Percentiles rank a stretch among this genome's conserved stretches.
Conservation (phyloP, 257 asterid genomes). For the Jaltomata sinuosa region DNA sequence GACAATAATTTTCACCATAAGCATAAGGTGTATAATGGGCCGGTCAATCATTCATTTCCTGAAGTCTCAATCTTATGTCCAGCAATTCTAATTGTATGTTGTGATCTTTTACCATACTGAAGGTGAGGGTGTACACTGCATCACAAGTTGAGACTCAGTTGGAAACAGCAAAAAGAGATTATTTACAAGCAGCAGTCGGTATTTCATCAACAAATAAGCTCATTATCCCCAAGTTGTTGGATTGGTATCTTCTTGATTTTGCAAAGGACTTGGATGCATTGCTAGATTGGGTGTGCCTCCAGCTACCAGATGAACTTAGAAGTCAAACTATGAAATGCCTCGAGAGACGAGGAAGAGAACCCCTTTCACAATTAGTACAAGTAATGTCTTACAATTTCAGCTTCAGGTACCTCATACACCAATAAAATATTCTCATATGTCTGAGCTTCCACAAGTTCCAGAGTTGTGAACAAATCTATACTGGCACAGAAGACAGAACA, state of each 20-base stretch:
- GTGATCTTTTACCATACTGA: conserved; percentile 5
- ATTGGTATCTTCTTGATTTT: conserved; percentile 80
- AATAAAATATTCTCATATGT: background rate
- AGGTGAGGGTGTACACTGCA: conserved; percentile 78
- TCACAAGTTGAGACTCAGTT: conserved; percentile 50
- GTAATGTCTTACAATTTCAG: conserved; percentile 59
- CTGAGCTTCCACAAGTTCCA: background rate
- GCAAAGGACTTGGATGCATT: conserved; percentile 68
- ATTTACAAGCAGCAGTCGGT: conserved; percentile 65
- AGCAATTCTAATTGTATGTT: background rate
- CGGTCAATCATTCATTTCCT: background rate
- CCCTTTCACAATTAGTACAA: conserved; percentile 39
- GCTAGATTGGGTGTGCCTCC: conserved; percentile 76
- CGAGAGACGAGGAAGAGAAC: conserved; percentile 29
- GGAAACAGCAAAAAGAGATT: conserved; percentile 65
- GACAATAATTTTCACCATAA: too few species aligned
- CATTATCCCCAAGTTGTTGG: conserved; percentile 62
- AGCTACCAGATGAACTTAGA: conserved; percentile 55
- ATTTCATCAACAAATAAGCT: conserved; percentile 50
- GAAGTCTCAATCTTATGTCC: background rate
- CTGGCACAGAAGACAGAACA: background rate
- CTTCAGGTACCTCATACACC: conserved; percentile 64
- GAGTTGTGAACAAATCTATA: background rate
- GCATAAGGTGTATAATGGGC: background rate
- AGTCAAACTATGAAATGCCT: conserved; percentile 39